These are phyloP conservation scores for Citrullus mucosospermus DNA, from an alignment of 306 rosid genomes.

Conservation along the genomic window DNA sequence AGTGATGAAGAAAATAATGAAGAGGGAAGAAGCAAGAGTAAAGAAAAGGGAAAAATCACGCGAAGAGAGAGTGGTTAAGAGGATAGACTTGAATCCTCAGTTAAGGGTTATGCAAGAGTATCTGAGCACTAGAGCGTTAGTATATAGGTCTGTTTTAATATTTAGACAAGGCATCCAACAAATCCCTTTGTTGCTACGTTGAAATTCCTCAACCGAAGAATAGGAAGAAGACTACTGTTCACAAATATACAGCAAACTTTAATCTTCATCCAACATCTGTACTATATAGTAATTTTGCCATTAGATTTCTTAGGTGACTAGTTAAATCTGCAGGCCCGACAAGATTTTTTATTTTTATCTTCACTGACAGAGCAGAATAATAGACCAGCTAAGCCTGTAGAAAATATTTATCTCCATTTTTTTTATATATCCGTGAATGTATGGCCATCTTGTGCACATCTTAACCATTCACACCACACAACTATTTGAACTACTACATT, in stretches of 20 bases:
- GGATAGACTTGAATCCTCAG: neutral
- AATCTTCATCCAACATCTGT: neutral
- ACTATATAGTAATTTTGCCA: neutral
- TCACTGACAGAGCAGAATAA: neutral
- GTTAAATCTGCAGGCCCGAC: neutral
- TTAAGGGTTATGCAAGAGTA: neutral
- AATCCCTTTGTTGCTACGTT: neutral
- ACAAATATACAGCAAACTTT: neutral
- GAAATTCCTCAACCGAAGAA: neutral
- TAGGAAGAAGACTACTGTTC: neutral
- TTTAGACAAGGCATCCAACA: neutral
- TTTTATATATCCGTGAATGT: neutral
- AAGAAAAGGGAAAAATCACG: neutral
- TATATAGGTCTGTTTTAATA: neutral
- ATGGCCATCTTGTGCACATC: neutral
- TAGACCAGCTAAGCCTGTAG: neutral
- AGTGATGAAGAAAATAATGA: neutral
- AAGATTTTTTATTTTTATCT: neutral
- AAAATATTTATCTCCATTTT: neutral
- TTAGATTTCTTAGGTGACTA: neutral
- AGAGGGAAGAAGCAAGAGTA: neutral
- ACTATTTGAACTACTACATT: neutral
- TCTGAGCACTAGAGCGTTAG: neutral
- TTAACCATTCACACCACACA: neutral
- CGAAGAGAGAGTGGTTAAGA: neutral